These are phyloP conservation scores for Picochlorum costavermella DNA, from an alignment of 139 green algal species.

Conservation along the genomic window DNA sequence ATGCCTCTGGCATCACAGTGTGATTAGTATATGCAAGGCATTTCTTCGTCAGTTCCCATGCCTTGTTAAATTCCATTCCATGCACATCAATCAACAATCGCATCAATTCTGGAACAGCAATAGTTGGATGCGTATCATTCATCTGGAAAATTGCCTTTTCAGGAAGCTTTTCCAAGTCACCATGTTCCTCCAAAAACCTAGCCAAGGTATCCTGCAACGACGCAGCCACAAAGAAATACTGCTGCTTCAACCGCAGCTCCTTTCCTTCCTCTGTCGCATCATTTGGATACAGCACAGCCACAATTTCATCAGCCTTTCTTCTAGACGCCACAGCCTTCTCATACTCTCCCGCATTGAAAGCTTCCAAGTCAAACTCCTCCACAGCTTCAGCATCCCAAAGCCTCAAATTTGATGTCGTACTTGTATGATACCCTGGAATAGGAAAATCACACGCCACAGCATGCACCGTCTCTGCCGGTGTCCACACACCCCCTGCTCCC, in stretches of 20 bases:
- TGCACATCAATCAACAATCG: conserved; percentile 91
- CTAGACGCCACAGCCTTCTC: conserved; percentile 67
- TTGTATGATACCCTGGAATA: conserved; percentile 89
- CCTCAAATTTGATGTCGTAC: conserved; percentile 90
- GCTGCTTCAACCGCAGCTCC: conserved; percentile 97
- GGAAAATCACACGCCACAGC: conserved; percentile 90
- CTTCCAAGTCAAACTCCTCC: conserved; percentile 86
- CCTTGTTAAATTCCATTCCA: conserved; percentile 74
- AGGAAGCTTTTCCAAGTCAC: conserved; percentile 51
- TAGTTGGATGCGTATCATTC: conserved; percentile 98
- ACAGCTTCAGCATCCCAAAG: conserved; percentile 89
- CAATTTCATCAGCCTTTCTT: conserved; percentile 86
- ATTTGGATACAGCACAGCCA: conserved; percentile 95
- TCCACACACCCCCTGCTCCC: conserved; percentile 48
- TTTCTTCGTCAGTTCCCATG: conserved; percentile 80
- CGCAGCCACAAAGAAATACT: conserved; percentile 97
- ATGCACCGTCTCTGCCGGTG: conserved; percentile 57
- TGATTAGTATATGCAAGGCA: conserved; percentile 97
- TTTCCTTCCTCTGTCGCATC: conserved; percentile 95
- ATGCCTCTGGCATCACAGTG: conserved; percentile 95
- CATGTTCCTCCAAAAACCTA: conserved; percentile 40
- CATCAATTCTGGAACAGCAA: conserved; percentile 94
- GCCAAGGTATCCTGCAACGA: conserved; percentile 78
- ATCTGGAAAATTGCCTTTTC: conserved; percentile 90
- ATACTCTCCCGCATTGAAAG: conserved; percentile 75